Evolutionary conservation across 768 basidiomycete genomes (phyloP), one percentile per base, ranked within the genome.

Genomic region (Suillus subalutaceus): DNA sequence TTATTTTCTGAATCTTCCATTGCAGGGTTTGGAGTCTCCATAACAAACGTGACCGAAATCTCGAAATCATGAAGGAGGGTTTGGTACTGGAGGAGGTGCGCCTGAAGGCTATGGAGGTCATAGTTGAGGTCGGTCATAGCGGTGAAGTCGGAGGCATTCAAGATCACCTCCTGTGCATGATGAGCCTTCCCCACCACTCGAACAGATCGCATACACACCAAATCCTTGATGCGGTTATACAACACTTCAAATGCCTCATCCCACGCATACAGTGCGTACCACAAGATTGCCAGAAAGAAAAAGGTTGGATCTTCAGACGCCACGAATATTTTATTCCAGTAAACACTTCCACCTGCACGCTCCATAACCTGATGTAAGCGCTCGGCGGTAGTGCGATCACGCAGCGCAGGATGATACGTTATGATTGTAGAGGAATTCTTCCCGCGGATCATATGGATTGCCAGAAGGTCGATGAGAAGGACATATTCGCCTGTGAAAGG

Each of bases 231-330:
- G 67, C 85, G 83, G 10, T 67, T 64, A 66, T 84, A 84, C 35
- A 86, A 66, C 18, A 73, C 71, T 68, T 85, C 84, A 38, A 85
- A 75, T 4, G 82, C 73, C 70, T 87, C 84, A 62, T 86, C 85
- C 83, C 84, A 86, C 0, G 84, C 79, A 70, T 86, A 86, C 13
- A 85, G 70, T 2, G 83, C 81, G 66, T 84, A 84, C 85, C 85
- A 86, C 44, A 86, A 69, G 20, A 83, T 72, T 53, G 79, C 76
- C 16, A 86, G 67, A 43, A 86, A 74, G 40, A 86, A 74, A 32
- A 85, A 84, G 1, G 84, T 86, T 6, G 84, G 83, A 65, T 85
- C 85, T 7, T 71, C 73, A 66, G 18, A 66, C 44, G 63, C 50
- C 6, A 46, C 8, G 50, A 70, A 68, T 63, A 71, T 68, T 55